Percentiles rank a stretch among this genome's conserved stretches.
Evolutionary conservation across 371 early-diverging fungal species (phyloP).

Genomic region (Mucor sp.): DNA sequence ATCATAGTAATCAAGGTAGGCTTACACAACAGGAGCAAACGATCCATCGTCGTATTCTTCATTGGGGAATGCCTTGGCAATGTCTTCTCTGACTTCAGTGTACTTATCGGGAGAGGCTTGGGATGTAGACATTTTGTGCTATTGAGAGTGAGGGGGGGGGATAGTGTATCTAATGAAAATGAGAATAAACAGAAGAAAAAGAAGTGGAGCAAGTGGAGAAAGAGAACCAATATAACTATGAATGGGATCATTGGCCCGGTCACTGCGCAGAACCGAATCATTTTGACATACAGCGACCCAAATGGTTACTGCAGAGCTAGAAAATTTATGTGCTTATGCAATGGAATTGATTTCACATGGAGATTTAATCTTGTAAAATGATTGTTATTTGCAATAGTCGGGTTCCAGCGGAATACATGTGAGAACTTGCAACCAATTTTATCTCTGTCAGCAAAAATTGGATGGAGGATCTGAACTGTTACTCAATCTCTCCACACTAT

Average conservation of each 20-base stretch:
- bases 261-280: neutral
- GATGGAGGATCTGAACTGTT: neutral
- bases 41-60: conserved; percentile 84
- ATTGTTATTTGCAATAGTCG: neutral
- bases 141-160: conserved; percentile 24
- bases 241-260: conserved; percentile 3
- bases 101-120: conserved; percentile 52
- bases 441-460: conserved; percentile 18
- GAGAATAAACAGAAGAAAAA: conserved; percentile 12
- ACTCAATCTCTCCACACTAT: conserved; percentile 21
- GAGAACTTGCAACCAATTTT: conserved; percentile 6
- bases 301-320: neutral
- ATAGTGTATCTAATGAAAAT: conserved; percentile 17
- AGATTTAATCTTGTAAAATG: conserved; percentile 1
- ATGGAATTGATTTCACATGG: conserved; percentile 26
- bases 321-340: conserved; percentile 26
- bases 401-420: conserved; percentile 24
- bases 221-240: neutral
- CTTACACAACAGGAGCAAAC: conserved; percentile 76
- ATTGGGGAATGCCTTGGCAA: conserved; percentile 60
- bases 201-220: neutral
- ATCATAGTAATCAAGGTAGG: neutral
- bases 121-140: conserved; percentile 37
- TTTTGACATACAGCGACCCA: neutral
- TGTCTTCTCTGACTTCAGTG: conserved; percentile 56